phyloP scores from a whole-genome alignment of 228 moss, liverwort and hornwort genomes.

The Sphagnum fallax region DNA sequence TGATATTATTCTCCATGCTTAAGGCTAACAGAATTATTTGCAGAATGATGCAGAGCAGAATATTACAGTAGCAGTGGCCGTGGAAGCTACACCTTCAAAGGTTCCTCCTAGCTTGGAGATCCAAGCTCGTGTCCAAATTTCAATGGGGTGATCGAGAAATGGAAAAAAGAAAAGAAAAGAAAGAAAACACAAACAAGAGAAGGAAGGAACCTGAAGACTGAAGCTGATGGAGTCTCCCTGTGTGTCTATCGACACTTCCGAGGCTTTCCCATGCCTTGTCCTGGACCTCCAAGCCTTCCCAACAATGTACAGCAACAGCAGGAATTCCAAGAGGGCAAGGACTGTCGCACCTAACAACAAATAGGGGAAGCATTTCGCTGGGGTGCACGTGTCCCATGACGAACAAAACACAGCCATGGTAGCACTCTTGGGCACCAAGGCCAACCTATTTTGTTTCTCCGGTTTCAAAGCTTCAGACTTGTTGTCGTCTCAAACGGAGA shows the following conservation, averaged over 20 bases:
- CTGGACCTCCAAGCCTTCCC: constrained; percentile 20
- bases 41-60: neutral
- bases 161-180: too few relatives aligned
- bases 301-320: constrained; percentile 15
- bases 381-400: too few relatives aligned
- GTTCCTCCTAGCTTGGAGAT: neutral
- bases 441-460: too few relatives aligned
- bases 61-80: neutral
- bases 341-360: constrained; percentile 36
- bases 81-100: neutral
- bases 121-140: neutral
- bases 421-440: too few relatives aligned
- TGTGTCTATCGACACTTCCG: constrained; percentile 25
- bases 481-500: too few relatives aligned
- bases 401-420: too few relatives aligned
- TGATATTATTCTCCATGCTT: too few relatives aligned
- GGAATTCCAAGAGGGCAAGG: constrained; percentile 25
- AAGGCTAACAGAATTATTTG: neutral
- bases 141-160: neutral
- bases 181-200: neutral
- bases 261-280: constrained; percentile 17
- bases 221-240: constrained; percentile 30
- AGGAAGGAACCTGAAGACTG: constrained; percentile 37
- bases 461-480: too few relatives aligned
- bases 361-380: neutral